Conservation (phyloP, 768 basidiomycete species). For the Lactifluus rugatus region DNA sequence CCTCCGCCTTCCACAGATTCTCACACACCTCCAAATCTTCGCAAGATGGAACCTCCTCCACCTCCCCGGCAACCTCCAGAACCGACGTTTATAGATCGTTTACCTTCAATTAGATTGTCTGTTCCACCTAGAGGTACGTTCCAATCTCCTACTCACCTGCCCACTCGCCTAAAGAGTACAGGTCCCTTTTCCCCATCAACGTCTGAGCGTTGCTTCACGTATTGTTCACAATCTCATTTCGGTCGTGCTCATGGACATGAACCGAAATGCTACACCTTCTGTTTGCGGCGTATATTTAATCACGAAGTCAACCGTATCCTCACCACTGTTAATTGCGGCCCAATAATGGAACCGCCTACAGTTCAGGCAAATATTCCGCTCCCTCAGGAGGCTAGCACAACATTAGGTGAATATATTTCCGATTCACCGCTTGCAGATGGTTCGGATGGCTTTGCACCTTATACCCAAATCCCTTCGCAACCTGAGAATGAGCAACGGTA, state of each 20-base stretch:
- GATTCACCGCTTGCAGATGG: conserved; percentile 19
- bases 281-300: conserved; percentile 29
- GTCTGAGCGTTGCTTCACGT: conserved; percentile 30
- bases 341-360: conserved; percentile 13
- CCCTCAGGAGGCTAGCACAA: conserved; percentile 14
- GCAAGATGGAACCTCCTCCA: conserved; percentile 7
- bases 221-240: conserved; percentile 27
- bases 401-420: conserved; percentile 24
- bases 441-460: conserved; percentile 6
- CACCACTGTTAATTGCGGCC: conserved; percentile 10
- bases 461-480: background rate
- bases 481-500: conserved; percentile 35
- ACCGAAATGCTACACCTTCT: conserved; percentile 30
- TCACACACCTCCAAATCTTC: background rate
- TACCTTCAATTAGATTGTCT: conserved; percentile 16
- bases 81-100: conserved; percentile 10
- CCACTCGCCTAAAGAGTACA: conserved; percentile 2
- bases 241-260: conserved; percentile 26
- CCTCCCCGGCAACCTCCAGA: background rate
- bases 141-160: background rate
- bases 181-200: conserved; percentile 25
- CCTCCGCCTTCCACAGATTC: conserved; percentile 1
- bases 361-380: conserved; percentile 11
- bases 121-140: conserved; percentile 8
- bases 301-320: conserved; percentile 28